These are phyloP conservation scores for Globisporangium viniferum DNA, from an alignment of 352 stramenopile genomes.

Conservation along the genomic window DNA sequence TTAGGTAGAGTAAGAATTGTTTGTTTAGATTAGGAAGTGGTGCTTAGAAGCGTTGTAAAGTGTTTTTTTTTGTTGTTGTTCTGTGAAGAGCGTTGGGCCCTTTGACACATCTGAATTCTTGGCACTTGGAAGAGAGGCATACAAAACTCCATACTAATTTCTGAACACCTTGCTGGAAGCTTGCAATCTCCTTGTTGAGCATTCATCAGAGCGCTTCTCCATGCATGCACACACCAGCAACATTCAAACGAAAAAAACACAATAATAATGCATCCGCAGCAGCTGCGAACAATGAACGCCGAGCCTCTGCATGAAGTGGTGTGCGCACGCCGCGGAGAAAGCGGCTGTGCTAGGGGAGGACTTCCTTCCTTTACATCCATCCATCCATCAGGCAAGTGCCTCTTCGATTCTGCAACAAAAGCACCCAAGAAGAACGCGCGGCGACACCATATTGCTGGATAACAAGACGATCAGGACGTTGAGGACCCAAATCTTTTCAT, in stretches of 20 bases:
- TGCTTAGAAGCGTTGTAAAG: no score
- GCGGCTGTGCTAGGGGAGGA: not conserved
- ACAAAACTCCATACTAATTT: not conserved
- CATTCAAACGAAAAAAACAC: not conserved
- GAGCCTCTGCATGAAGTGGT: not conserved
- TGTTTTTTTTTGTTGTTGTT: not conserved
- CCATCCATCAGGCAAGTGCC: not conserved
- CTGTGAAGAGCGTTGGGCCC: not conserved
- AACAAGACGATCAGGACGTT: not conserved
- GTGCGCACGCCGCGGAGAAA: not conserved
- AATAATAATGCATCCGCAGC: not conserved
- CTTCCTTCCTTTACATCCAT: not conserved
- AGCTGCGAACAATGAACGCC: not conserved
- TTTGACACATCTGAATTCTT: not conserved
- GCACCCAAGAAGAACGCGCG: not conserved
- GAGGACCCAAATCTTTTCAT: not conserved
- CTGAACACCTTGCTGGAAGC: not conserved
- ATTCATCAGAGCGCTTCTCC: not conserved
- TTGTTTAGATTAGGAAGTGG: no score
- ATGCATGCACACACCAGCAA: not conserved
- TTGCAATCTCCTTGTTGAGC: not conserved
- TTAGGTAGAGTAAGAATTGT: no score
- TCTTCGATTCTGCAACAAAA: not conserved
- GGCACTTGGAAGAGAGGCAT: not conserved
- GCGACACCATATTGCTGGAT: not conserved